Conservation (phyloP, 2,329 filamentous ascomycete species). For the Aspergillus hortae region DNA sequence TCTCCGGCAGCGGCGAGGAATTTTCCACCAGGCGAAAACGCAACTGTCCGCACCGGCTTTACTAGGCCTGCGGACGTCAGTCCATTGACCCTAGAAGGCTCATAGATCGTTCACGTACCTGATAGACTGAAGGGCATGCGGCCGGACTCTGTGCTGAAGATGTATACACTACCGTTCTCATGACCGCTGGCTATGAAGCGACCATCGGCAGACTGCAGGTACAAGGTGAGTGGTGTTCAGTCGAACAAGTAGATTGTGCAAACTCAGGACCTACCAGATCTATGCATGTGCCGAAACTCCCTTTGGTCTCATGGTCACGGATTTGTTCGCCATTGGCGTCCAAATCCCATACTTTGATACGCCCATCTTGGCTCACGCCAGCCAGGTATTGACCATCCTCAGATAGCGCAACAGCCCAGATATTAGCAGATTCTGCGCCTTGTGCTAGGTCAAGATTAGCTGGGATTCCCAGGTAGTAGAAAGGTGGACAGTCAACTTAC, state of each 20-base stretch:
- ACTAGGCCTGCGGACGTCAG: constrained; percentile 63
- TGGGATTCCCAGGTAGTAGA: neutral
- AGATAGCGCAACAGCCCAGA: constrained; percentile 86
- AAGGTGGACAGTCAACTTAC: constrained; percentile 27
- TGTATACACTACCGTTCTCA: constrained; percentile 85
- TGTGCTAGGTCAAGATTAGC: constrained; percentile 13
- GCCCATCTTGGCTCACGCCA: constrained; percentile 82
- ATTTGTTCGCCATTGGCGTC: constrained; percentile 59
- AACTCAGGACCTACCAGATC: constrained; percentile 58
- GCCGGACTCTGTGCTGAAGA: constrained; percentile 90
- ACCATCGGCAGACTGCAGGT: constrained; percentile 64
- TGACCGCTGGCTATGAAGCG: constrained; percentile 87
- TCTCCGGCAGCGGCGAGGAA: constrained; percentile 89
- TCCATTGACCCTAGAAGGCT: neutral
- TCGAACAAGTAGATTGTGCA: neutral
- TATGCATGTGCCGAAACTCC: constrained; percentile 85
- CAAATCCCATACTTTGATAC: constrained; percentile 84
- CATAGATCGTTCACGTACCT: constrained; percentile 47
- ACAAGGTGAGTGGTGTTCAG: neutral
- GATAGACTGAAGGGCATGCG: constrained; percentile 81
- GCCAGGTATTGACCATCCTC: constrained; percentile 80
- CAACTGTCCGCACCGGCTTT: constrained; percentile 78
- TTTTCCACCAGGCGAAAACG: constrained; percentile 82
- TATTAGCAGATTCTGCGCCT: constrained; percentile 61
- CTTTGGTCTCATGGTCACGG: constrained; percentile 83